Conservation (phyloP, 345 rosid genomes). For the Gossypium turneri region DNA sequence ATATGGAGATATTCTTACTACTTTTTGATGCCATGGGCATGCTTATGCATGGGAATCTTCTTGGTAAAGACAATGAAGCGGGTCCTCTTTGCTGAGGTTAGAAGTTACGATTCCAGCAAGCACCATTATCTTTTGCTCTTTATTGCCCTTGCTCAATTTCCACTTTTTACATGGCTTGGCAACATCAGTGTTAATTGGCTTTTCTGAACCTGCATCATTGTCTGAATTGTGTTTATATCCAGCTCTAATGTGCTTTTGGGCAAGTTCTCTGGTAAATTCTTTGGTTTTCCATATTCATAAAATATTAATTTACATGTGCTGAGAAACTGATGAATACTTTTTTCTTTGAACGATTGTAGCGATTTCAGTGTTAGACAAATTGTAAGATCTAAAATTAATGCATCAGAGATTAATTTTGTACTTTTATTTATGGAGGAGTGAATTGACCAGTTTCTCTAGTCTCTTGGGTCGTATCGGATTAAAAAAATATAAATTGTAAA, state of each 20-base stretch:
- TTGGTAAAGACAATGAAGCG: slow-evolving; percentile 96
- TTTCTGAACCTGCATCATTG: slow-evolving; percentile 36
- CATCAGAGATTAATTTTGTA: too few relatives aligned
- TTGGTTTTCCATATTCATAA: neutral
- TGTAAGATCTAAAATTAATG: too few relatives aligned
- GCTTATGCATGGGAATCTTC: slow-evolving; percentile 82
- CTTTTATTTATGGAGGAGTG: too few relatives aligned
- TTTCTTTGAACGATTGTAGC: neutral
- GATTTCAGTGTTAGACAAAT: too few relatives aligned
- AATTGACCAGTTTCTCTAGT: too few relatives aligned
- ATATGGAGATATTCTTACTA: slow-evolving; percentile 68
- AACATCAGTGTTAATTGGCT: slow-evolving; percentile 89
- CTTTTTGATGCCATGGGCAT: slow-evolving; percentile 71
- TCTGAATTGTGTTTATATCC: slow-evolving; percentile 9
- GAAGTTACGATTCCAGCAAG: slow-evolving; percentile 83
- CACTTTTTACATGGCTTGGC: slow-evolving; percentile 87
- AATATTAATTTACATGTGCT: neutral
- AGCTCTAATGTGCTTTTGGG: slow-evolving; percentile 6
- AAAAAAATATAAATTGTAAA: too few relatives aligned
- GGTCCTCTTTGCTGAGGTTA: slow-evolving; percentile 84
- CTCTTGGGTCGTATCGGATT: too few relatives aligned
- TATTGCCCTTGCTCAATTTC: slow-evolving; percentile 86
- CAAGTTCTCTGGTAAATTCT: neutral
- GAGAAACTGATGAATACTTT: neutral
- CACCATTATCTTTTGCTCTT: slow-evolving; percentile 84